Evolutionary conservation across 495 filamentous ascomycete genomes (phyloP).

Genomic region (Aspergillus asperescens): DNA sequence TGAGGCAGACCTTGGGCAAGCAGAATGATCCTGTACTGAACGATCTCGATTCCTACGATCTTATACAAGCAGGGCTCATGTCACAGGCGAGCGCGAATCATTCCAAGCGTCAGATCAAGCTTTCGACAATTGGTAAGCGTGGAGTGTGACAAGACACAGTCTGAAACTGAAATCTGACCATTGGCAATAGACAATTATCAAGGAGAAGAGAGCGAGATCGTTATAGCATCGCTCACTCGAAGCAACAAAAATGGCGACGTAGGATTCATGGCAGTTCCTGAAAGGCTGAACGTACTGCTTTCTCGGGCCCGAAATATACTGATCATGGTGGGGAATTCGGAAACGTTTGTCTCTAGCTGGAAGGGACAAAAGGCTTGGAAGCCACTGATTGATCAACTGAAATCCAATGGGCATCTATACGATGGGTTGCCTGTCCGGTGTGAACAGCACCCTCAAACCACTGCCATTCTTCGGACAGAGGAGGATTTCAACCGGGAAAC

Average conservation of each 20-base stretch:
- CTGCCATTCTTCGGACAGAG: conserved; percentile 36
- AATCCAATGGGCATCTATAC: conserved; percentile 51
- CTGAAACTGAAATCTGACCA: not conserved
- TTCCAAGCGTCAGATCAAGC: conserved; percentile 46
- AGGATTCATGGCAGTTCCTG: conserved; percentile 65
- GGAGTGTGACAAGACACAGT: no score
- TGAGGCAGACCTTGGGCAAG: conserved; percentile 49
- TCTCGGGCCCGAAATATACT: conserved; percentile 63
- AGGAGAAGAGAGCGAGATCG: conserved; percentile 74
- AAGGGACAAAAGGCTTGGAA: conserved; percentile 58
- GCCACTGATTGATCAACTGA: conserved; percentile 54
- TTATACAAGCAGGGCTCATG: conserved; percentile 59
- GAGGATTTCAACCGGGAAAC: conserved; percentile 56
- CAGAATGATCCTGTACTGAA: conserved; percentile 59
- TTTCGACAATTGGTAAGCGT: conserved; percentile 66
- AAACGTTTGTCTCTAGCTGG: conserved; percentile 58
- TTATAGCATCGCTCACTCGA: conserved; percentile 61
- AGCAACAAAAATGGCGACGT: conserved; percentile 62
- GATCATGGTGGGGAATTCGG: conserved; percentile 65
- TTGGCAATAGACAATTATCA: conserved; percentile 87
- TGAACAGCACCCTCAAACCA: conserved; percentile 55
- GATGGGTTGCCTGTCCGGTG: conserved; percentile 68
- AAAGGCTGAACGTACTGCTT: conserved; percentile 68
- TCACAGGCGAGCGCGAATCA: conserved; percentile 47
- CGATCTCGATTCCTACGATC: conserved; percentile 64